Conservation (phyloP, 176 grass and related monocot genomes). For the Phyllostachys edulis region DNA sequence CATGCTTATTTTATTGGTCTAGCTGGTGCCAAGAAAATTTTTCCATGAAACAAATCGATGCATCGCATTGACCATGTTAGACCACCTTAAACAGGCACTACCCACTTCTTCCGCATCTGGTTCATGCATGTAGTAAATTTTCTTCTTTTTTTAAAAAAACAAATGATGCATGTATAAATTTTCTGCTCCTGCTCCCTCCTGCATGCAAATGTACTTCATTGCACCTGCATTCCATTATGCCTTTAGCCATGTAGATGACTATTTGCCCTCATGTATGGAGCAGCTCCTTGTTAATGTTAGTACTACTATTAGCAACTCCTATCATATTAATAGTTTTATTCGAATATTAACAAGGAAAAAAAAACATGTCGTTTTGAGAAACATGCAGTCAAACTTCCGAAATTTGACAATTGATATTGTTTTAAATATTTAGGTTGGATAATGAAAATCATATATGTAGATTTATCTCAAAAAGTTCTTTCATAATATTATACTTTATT, state of each 20-base stretch:
- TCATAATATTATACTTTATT: no score
- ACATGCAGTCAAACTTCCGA: no score
- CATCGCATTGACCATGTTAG: not conserved
- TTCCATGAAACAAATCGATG: slow-evolving; percentile 30
- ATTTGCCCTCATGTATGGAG: no score
- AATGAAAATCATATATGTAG: no score
- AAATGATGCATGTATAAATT: not conserved
- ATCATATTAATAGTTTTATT: no score
- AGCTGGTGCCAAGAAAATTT: slow-evolving; percentile 11
- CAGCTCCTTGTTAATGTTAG: not conserved
- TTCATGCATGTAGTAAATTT: not conserved
- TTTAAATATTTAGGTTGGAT: no score
- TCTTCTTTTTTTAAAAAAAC: not conserved
- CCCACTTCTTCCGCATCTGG: not conserved
- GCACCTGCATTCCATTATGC: not conserved
- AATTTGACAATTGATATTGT: no score
- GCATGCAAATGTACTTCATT: not conserved
- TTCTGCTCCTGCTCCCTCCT: not conserved
- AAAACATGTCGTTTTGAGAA: no score
- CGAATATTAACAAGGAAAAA: no score
- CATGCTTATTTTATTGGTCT: not conserved
- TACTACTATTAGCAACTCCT: not conserved
- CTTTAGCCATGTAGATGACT: no score
- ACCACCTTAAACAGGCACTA: not conserved
- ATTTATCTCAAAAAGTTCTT: no score